A percentile compares a stretch with the other conserved stretches of the same genome.
phyloP scores from a whole-genome alignment of 2,329 filamentous ascomycete species.

The Ascomycota sp. region DNA sequence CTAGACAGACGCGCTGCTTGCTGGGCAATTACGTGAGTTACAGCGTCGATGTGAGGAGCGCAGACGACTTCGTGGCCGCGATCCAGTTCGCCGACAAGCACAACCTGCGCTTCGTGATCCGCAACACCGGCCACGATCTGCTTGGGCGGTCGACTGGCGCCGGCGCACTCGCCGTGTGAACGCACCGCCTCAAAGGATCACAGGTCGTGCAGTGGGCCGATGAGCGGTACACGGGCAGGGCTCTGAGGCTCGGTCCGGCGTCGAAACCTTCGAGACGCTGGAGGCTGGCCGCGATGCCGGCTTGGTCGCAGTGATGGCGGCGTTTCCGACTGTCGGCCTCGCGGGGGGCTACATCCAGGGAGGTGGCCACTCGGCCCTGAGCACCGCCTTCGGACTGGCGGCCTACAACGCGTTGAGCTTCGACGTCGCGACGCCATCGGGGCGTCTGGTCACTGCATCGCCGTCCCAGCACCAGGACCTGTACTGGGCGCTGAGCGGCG shows the following conservation, averaged over 20 bases:
- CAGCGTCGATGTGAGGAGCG: constrained; percentile 8
- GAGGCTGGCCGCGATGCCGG: constrained; percentile 22
- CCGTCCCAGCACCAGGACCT: constrained; percentile 22
- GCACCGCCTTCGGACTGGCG: constrained; percentile 30
- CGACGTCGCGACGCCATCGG: constrained; percentile 30
- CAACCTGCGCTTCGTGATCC: constrained; percentile 30
- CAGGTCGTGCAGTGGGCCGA: constrained; percentile 20
- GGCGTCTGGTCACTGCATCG: constrained; percentile 25
- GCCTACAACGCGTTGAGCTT: constrained; percentile 36
- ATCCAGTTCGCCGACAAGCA: constrained; percentile 11
- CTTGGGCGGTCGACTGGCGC: constrained; percentile 37
- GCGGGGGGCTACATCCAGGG: constrained; percentile 42
- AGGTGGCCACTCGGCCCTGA: constrained; percentile 34
- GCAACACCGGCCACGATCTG: constrained; percentile 32
- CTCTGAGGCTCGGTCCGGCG: constrained; percentile 33
- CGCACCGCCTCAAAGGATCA: constrained; percentile 20
- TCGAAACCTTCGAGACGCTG: constrained; percentile 28
- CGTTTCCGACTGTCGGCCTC: constrained; percentile 33
- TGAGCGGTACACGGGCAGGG: constrained; percentile 24
- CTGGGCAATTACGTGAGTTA: constrained; percentile 19
- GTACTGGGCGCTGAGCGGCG: constrained; percentile 42
- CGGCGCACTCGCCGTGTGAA: constrained; percentile 19
- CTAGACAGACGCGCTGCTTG: constrained; percentile 16
- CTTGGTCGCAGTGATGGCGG: constrained; percentile 31
- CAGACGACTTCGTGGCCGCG: constrained; percentile 2